Conservation (phyloP, 2,329 filamentous ascomycete species). For the Penicillium concentricum region DNA sequence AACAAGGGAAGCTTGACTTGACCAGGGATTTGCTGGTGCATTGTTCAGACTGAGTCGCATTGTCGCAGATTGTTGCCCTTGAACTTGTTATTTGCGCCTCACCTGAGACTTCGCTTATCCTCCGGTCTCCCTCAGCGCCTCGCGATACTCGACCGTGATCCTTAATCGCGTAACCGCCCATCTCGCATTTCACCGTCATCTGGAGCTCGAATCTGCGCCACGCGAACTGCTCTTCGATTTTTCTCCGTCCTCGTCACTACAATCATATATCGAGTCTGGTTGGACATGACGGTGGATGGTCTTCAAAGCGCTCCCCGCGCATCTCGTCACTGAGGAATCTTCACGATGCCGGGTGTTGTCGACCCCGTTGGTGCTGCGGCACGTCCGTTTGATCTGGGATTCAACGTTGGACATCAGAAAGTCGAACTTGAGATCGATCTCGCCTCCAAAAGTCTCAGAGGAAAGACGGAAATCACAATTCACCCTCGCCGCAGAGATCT, state of each 20-base stretch:
- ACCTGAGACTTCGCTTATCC: background rate
- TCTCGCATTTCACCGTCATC: background rate
- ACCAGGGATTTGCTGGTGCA: background rate
- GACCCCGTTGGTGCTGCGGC: conserved; percentile 32
- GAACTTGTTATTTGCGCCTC: background rate
- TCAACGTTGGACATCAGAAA: conserved; percentile 74
- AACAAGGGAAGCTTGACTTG: conserved; percentile 14
- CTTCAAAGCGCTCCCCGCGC: conserved; percentile 39
- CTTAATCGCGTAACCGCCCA: background rate
- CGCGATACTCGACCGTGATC: background rate
- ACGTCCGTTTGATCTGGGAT: conserved; percentile 39
- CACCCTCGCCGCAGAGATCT: conserved; percentile 61
- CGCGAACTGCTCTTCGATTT: background rate
- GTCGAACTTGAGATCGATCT: conserved; percentile 91
- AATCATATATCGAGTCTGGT: conserved; percentile 17
- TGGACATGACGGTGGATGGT: conserved; percentile 42
- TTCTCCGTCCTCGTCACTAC: background rate
- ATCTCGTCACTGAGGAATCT: conserved; percentile 35
- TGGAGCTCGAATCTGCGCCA: background rate
- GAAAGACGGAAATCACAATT: conserved; percentile 78
- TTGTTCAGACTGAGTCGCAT: conserved; percentile 1
- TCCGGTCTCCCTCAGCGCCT: background rate
- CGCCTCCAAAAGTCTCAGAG: conserved; percentile 68
- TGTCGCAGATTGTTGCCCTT: background rate
- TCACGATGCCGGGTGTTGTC: conserved; percentile 42